Base-by-base conservation (phyloP, 2,329 filamentous ascomycete species). In the Sporothrix pallida region DNA sequence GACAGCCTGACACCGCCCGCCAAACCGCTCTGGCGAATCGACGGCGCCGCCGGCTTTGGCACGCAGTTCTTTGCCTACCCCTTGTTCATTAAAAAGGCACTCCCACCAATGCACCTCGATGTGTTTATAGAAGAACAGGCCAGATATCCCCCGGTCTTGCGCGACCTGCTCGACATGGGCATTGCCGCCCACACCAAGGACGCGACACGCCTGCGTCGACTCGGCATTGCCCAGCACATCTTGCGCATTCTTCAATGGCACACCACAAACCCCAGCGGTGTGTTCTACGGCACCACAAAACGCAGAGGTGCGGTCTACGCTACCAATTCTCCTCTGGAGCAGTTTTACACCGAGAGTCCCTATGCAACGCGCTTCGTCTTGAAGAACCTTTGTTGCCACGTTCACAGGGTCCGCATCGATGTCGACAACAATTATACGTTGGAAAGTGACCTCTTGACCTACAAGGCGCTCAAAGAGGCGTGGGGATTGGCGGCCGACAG, bases 291-390 rank as follows among this genome's bases (percentile, higher is more conserved):
- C 31, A 37, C 31, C 31, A 37, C n/a, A 79, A 79, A 42, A 71
- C 79, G 0, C 75, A 76, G 2, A 78, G 31, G 31, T 37, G 31
- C 31, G 31, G 31, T 37, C 31, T 37, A 37, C 31, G 31, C 31
- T 7, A 37, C 31, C 31, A 37, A 37, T 37, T 37, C 31, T 37
- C 31, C 78, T 2, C 78, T 83, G 26, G 77, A 77, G 26, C 75
- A 76, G 0, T 79, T 83, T 74, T 89, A 88, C 78, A 78, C 76
- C n/a, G 79, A 79, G 2, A 78, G 87, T 5, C 87, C 88, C 0
- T 90, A 89, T 77, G 89, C 88, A 1, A 88, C 88, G 44, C 83
- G 85, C 54, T 86, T 91, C 70, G 83, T 90, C 48, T 82, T 90
- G 52, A 82, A 85, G 63, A 84, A 85, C 72, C 79, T 90, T 15